Base-by-base conservation (phyloP, 331 rosid species). In the Rhamnella rubrinervis region DNA sequence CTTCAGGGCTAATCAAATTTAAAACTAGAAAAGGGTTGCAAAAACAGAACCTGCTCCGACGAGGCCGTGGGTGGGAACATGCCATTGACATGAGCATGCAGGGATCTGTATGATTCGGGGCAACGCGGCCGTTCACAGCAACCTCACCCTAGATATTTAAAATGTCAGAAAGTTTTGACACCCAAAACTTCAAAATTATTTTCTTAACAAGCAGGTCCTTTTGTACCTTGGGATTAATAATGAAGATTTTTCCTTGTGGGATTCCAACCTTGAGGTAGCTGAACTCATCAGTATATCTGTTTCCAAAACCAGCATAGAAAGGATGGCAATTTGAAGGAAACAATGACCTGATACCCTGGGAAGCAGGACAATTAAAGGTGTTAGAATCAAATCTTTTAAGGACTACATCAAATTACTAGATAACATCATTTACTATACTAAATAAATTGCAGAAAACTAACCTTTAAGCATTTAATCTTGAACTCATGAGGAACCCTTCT, bases 291-390 rank as follows among this genome's bases (percentile, higher is more conserved):
- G 97, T 91, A 67, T 91, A 87, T 81, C 99, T 87, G 83, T 95
- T 91, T 78, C 99, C 97, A 75, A 95, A 95, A 59, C 99, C 99
- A 74, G 99, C 97, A 75, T 95, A 95, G 86, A 95, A 95, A 3
- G 99, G 99, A 78, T 83, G 87, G 90, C 84, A 75, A 72, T 89
- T 96, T 52, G 92, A 51, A 72, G 99, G 99, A 77, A 95, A 95
- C 67, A 23, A 23, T 23, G 23, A 23, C 23, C 23, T 23, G 23
- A 23, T 23, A 23, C 23, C 23, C 23, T 23, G 87, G 50, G 6
- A 78, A 55, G 61, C 18, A 38, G 18, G 21, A 63, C 3, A 67
- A 49, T 31, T 12, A 47, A 78, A 44, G 15, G 14, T 51, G 6
- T 14, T 17, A 51, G 15, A 14, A 51, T 5, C 6, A 51, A n/a